Evolutionary conservation across 371 early-diverging fungal species (phyloP), one percentile per base, ranked within the genome.

Genomic region (Mucor sp.): DNA sequence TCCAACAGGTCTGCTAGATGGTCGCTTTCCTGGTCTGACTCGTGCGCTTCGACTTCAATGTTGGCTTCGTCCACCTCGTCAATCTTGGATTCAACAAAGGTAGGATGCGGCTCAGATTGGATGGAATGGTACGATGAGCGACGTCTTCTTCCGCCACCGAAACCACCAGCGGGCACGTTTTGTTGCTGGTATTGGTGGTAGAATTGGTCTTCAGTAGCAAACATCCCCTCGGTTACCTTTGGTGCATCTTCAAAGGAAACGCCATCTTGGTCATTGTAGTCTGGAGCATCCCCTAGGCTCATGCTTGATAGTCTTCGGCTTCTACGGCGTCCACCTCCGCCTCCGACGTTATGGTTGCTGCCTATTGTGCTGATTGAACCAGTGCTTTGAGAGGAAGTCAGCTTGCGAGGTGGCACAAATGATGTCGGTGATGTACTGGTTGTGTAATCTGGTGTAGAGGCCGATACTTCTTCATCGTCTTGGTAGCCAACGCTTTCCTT

Each of bases 401-500:
- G 27, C 39, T 61, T 62, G 14, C 33, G 23, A 35, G 68, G 27
- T 44, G 58, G 62, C 11, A 30, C 19, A 41, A 23, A n/a, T 58
- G 33, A 35, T 12, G 59, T 15, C 17, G 28, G 17, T 9, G 12
- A 9, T 27, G 56, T 30, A 56, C 12, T 17, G 28, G 56, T 17
- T 28, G 33, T 39, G 39, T 17, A 25, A 19, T 41, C 15, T 27
- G 39, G 32, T 35, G 56, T 41, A 56, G 50, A 57, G 6, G 30
- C 15, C 0, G 37, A 57, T 41, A 63, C 63, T 55, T 71, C 63
- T 55, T 71, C 58, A 48, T 63, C 61, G 27, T 68, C 67, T 33
- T 72, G 64, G 37, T 79, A 80, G 7, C 82, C 82, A 3, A 87
- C 75, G 11, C 71, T 77, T 55, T 82, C 76, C 50, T 77, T 77